Evolutionary conservation across 225 moss, liverwort and hornwort genomes (phyloP).

Genomic region (Climacium dendroides): DNA sequence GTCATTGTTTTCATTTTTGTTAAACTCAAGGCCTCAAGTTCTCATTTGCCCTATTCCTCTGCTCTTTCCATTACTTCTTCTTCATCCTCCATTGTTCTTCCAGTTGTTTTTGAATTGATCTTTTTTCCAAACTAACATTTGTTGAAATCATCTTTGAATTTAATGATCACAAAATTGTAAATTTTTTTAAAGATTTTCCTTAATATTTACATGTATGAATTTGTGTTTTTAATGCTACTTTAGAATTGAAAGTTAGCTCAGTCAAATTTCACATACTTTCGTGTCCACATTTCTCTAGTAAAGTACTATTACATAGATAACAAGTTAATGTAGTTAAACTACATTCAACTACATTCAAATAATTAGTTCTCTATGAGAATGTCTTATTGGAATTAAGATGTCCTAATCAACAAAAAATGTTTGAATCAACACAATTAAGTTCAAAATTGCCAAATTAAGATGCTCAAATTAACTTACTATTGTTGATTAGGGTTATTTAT

Average conservation of each 20-base stretch:
- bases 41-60: background rate
- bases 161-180: background rate
- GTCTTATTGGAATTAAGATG: too few species aligned
- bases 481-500: too few species aligned
- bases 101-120: background rate
- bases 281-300: background rate
- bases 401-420: too few species aligned
- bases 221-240: background rate
- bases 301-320: background rate
- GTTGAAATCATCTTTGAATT: background rate
- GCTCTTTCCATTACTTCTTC: background rate
- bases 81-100: background rate
- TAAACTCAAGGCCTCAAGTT: too few species aligned
- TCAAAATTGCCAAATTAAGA: too few species aligned
- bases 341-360: rapidly evolving
- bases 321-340: background rate
- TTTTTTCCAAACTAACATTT: too few species aligned
- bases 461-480: too few species aligned
- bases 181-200: background rate
- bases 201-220: background rate
- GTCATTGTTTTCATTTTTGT: background rate
- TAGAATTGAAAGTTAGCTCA: background rate
- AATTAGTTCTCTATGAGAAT: too few species aligned
- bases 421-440: too few species aligned
- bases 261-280: background rate